Conservation (phyloP, 768 basidiomycete species). For the Termitomyces sp. region DNA sequence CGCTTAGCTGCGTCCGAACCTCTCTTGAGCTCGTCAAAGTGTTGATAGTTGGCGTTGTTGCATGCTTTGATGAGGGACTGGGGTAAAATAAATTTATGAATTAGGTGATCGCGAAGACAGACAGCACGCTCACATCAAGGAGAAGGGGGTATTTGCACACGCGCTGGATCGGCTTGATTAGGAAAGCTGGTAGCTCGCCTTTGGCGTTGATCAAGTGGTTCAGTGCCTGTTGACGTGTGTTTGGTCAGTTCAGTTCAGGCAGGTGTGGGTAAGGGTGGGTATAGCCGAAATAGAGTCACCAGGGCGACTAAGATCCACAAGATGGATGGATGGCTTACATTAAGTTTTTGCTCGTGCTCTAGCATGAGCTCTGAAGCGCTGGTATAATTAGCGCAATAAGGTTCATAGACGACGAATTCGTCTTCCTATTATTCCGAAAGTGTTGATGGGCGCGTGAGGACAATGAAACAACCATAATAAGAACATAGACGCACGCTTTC, state of each 20-base stretch:
- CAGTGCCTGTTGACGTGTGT: conserved; percentile 56
- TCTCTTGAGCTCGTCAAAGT: conserved; percentile 77
- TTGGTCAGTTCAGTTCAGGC: conserved; percentile 37
- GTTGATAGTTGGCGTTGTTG: conserved; percentile 57
- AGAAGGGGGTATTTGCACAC: conserved; percentile 98
- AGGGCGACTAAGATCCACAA: conserved; percentile 1
- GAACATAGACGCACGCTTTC: conserved; percentile 68
- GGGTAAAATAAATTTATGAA: conserved; percentile 10
- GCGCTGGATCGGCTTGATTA: conserved; percentile 98
- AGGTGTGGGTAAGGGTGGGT: neutral
- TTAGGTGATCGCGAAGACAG: conserved; percentile 12
- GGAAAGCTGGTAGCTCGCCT: conserved; percentile 91
- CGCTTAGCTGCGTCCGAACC: conserved; percentile 88
- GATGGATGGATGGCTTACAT: conserved; percentile 50
- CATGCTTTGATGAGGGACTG: conserved; percentile 79
- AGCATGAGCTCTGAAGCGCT: conserved; percentile 84
- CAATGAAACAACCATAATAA: conserved; percentile 44
- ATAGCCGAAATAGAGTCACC: conserved; percentile 22
- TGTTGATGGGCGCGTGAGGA: conserved; percentile 24
- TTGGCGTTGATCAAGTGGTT: conserved; percentile 87
- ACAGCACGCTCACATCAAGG: conserved; percentile 66
- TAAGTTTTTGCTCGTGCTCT: conserved; percentile 80
- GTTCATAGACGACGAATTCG: conserved; percentile 94
- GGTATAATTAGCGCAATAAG: conserved; percentile 95
- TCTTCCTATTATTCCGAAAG: conserved; percentile 78